Base-by-base conservation (phyloP, 148 eudicot species). In the Silene uniflora region DNA sequence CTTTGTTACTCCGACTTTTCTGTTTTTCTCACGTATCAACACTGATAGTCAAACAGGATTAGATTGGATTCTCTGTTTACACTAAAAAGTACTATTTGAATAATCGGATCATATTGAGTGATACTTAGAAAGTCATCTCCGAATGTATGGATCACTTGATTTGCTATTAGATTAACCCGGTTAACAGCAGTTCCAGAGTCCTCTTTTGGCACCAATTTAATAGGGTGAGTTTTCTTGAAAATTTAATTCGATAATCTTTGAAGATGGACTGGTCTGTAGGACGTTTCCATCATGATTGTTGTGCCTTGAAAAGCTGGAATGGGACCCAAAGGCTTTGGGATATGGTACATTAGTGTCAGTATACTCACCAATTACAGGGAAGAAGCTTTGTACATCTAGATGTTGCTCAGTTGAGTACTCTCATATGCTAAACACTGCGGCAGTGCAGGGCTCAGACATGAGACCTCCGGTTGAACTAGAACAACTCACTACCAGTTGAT, bases 1-100 rank as follows among this genome's bases (percentile, higher is more conserved):
- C 21, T 49, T 70, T 70, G 60, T 70, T 23, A 70, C 39, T 69
- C 60, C 12, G 5, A 69, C 24, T 66, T 46, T 67, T 39, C 71
- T 67, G 13, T 2, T 7, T 39, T 39, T 39, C 7, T 39, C 10
- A 39, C 9, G 8, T 39, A 1, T 35, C 39, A 35, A 49, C 55
- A 49, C 16, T 49, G 44, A 52, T 0, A 60, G 7, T 18, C 24
- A 21, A 60, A 60, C 24, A n/a, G 22, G 23, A 21, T 22, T 60
- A 60, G 24, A 61, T 61, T 61, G 27, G 64, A 61, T 7, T 21
- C 27, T 61, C 19, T 21, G 24, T 61, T 61, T 61, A 61, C 13
- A 29, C 29, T 9, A 61, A 22, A 61, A 61, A 22, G 27, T 27
- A 27, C 23, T 63, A 27, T n/a, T 25, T 14, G 67, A 24, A 23